phyloP scores from a whole-genome alignment of 148 eudicot genomes.

The Nyssa sinensis region DNA sequence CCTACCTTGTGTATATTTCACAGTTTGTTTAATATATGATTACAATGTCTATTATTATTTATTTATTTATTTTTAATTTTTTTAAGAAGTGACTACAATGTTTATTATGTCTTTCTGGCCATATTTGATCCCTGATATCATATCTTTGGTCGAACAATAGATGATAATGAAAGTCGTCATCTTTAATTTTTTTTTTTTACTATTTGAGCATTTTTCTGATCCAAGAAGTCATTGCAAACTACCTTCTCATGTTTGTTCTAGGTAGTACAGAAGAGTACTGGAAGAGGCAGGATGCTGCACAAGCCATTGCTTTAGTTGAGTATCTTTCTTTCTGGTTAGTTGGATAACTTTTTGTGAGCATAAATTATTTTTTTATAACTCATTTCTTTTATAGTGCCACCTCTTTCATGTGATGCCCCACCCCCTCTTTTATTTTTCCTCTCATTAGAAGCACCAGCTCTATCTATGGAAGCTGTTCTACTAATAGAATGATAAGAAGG shows the following conservation, averaged over 20 bases:
- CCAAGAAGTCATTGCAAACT: neutral
- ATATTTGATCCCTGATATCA: neutral
- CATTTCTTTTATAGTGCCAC: neutral
- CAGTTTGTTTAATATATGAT: too few species aligned
- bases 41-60: too few species aligned
- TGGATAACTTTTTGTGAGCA: neutral
- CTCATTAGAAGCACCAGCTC: neutral
- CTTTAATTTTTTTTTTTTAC: neutral
- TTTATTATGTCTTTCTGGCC: neutral
- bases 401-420: neutral
- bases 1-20: too few species aligned
- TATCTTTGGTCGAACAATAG: neutral
- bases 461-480: too few species aligned
- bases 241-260: slow-evolving; percentile 22
- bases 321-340: slow-evolving; percentile 16
- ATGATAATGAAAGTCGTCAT: neutral
- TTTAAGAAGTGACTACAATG: too few species aligned
- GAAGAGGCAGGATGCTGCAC: slow-evolving; percentile 69
- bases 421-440: neutral
- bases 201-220: slow-evolving; percentile 10
- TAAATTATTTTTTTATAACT: neutral
- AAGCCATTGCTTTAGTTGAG: slow-evolving; percentile 64
- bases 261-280: slow-evolving; percentile 55
- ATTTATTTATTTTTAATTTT: too few species aligned
- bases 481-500: too few species aligned